A percentile compares a stretch with the other conserved stretches of the same genome.
Conservation (phyloP, 441 rosid species). For the Adansonia madagascariensis region DNA sequence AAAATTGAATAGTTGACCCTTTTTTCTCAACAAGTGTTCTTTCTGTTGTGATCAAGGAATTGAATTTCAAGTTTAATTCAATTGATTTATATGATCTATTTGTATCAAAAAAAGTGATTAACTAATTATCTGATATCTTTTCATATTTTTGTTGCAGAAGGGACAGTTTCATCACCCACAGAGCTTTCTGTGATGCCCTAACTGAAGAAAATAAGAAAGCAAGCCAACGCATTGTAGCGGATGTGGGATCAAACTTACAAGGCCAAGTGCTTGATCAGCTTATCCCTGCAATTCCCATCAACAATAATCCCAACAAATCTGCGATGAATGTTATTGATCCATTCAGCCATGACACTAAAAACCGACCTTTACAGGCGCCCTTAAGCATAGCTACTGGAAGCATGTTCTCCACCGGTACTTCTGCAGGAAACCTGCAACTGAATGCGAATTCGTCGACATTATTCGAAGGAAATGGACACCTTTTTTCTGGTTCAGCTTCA, state of each 20-base stretch:
- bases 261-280: constrained; percentile 28
- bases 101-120: neutral
- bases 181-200: constrained; percentile 67
- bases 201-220: constrained; percentile 46
- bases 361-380: constrained; percentile 45
- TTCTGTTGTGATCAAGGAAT: neutral
- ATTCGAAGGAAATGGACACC: constrained; percentile 25
- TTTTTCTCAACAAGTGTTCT: neutral
- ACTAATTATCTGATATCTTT: neutral
- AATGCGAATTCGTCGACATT: constrained; percentile 28
- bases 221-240: constrained; percentile 23
- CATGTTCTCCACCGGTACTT: constrained; percentile 53
- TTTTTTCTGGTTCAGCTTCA: constrained; percentile 26
- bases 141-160: constrained; percentile 42
- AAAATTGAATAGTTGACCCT: neutral
- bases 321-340: constrained; percentile 42
- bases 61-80: no score
- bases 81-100: no score
- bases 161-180: constrained; percentile 60
- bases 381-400: constrained; percentile 51
- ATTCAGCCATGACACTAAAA: constrained; percentile 45
- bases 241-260: constrained; percentile 27
- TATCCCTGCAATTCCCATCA: constrained; percentile 32
- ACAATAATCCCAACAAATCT: constrained; percentile 30
- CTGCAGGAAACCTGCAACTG: constrained; percentile 36